Base-by-base conservation (phyloP, 2,329 filamentous ascomycete species). In the Mariannaea sp. region DNA sequence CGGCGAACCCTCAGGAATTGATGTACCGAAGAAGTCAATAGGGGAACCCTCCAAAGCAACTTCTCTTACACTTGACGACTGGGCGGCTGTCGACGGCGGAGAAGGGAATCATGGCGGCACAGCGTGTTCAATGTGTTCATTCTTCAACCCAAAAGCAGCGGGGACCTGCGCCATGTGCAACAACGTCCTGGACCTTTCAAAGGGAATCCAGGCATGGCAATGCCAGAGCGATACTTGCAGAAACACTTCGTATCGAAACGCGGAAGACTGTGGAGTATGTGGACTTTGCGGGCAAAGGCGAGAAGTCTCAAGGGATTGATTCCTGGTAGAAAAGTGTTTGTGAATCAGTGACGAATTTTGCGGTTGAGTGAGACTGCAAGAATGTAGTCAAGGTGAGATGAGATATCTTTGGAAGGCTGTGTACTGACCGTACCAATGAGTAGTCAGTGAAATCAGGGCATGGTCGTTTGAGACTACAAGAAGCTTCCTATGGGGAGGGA, bases 141-240 rank as follows among this genome's bases (percentile, higher is more conserved):
- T 88, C 44, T 73, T 75, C 44, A 92, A 91, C 66, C 73, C 78
- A 5, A 41, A 66, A 1, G 64, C 67, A 7, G 74, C 81, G 7
- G 70, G 84, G 2, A 88, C 82, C 4, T 94, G 90, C 68, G 72
- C 71, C 7, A 79, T 86, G 47, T 94, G 90, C 69, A 80, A 85
- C 19, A 84, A 93, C 59, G 88, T 92, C 1, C 72, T 93, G 2
- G 77, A 82, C 38, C 71, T 77, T 1, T 65, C 72, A 0, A 78
- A 79, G 43, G 76, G 86, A 38, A 72, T 78, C 0, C 72, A 76
- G 14, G 72, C 80, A n/a, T 93, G 90, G 89, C 72, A 72, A 41
- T 93, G 89, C 67, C 69, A 67, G 36, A 82, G 79, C 58, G 65
- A 69, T 3, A 59, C 72, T 2, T 93, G 89, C 67, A 71, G 71